Evolutionary conservation across 2,329 filamentous ascomycete genomes (phyloP), one percentile per base, ranked within the genome.

Genomic region (Colletotrichum lupini): DNA sequence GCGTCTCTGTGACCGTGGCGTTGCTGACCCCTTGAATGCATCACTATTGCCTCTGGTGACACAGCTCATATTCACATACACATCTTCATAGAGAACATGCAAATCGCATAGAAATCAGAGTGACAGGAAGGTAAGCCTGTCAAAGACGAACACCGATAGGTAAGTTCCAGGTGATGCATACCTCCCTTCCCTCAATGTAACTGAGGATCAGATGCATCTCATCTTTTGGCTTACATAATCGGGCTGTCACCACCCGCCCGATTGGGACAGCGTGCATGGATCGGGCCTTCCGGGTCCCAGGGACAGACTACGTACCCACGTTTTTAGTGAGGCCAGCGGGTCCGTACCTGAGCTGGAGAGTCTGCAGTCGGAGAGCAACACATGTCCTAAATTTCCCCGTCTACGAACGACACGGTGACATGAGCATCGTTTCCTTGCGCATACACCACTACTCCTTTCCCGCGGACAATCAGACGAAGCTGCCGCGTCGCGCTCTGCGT

Each of bases 401-500:
- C 28, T n/a, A 56, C 24, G 52, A 63, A 72, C 24, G 65, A 68
- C 59, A 55, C 66, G 26, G 70, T 73, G 71, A 65, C 67, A 61
- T 71, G 60, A 73, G 60, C 61, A 73, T 61, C 60, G 67, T 68
- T 35, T 59, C 35, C 71, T 62, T 53, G 52, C 55, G 32, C 49
- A 30, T 30, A 55, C 12, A 64, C 66, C 55, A 73, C 30, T 61
- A 58, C 30, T 22, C 28, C 22, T 52, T 28, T 62, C 22, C 46
- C 35, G 37, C 28, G 32, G 42, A 75, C 6, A 19, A 28, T 59
- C 56, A 19, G 37, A 73, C 56, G 49, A 70, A 67, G 60, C 59
- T 68, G 57, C 75, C 76, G 72, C 55, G 60, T 67, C 65, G 70
- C 56, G 61, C 56, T 61, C 35, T 42, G 69, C 73, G 69, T 74